Conservation (phyloP, 2,329 filamentous ascomycete genomes). For the Herpotrichia juniperi region DNA sequence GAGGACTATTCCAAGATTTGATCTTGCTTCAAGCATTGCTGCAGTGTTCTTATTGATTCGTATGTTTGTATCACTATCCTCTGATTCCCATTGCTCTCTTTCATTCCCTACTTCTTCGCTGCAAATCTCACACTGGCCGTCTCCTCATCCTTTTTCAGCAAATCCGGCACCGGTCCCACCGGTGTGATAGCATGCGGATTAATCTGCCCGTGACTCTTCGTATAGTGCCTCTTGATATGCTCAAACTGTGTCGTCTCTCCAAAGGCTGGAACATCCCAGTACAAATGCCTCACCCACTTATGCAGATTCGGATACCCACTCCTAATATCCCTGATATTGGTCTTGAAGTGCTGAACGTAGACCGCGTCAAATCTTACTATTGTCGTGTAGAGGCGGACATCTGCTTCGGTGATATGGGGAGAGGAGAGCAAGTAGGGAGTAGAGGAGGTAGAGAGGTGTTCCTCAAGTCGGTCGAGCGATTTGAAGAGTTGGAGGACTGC, state of each 20-base stretch:
- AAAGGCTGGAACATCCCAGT: slow-evolving; percentile 84
- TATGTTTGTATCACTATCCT: too few relatives aligned
- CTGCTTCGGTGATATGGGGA: slow-evolving; percentile 54
- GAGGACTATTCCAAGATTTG: too few relatives aligned
- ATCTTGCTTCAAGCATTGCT: too few relatives aligned
- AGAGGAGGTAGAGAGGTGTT: slow-evolving; percentile 45
- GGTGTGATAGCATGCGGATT: slow-evolving; percentile 78
- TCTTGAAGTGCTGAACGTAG: slow-evolving; percentile 70
- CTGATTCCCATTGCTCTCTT: not conserved
- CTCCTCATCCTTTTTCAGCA: slow-evolving; percentile 79
- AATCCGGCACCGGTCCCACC: slow-evolving; percentile 81
- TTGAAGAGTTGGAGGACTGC: slow-evolving; percentile 54
- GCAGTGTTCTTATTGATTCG: too few relatives aligned
- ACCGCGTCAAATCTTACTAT: slow-evolving; percentile 66
- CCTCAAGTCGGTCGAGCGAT: slow-evolving; percentile 56
- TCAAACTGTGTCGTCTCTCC: slow-evolving; percentile 85
- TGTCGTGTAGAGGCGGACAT: slow-evolving; percentile 61
- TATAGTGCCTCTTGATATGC: slow-evolving; percentile 88
- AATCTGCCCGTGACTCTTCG: slow-evolving; percentile 69
- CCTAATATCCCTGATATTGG: slow-evolving; percentile 84
- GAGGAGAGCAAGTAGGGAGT: slow-evolving; percentile 56
- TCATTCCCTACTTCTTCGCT: slow-evolving; percentile 9
- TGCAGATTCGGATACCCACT: slow-evolving; percentile 83
- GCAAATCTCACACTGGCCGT: slow-evolving; percentile 62
- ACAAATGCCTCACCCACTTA: slow-evolving; percentile 80